Base-by-base conservation (phyloP, 2,329 filamentous ascomycete species). In the Colletotrichum echinochloae region DNA sequence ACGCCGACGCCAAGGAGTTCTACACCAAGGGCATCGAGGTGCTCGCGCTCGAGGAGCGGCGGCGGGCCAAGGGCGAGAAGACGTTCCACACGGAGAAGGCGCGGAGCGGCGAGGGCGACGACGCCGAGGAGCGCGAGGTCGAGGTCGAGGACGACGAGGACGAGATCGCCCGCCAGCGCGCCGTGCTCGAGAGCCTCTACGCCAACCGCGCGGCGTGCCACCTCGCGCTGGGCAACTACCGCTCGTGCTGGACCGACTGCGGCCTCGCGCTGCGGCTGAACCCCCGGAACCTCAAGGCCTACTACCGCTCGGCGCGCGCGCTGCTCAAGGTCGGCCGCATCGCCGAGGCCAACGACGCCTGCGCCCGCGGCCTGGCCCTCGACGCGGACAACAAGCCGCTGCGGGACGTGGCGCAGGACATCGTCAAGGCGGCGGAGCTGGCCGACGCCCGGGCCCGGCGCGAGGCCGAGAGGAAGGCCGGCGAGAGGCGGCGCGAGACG, bases 171-270 rank as follows among this genome's bases (percentile, higher is more conserved):
- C 83, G 88, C 75, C 89, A 95, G 81, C 85, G 83, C 55, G 82
- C 85, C 66, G 84, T 92, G 60, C 88, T 95, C 66, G 94, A 97
- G 81, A 87, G 90, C 1, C 91, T 94, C 71, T 91, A 95, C 79
- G 89, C 92, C 73, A 99, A 99, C 81, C 90, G 96, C 71, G 95
- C 95, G 0, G 90, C 97, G 35, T 97, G 94, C 82, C 93, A 98
- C 79, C 86, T 99, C 72, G 92, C 94, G 80, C 86, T 98, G 74
- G 89, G 90, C 79, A 99, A 99, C 83, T 96, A 95, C 82, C 91
- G 95, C 73, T 91, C 90, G 73, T 94, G 92, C 82, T 97, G 92
- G 77, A 87, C 92, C 57, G 96, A 98, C 84, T 96, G 95, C 80
- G 92, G 91, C 2, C 86, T 89, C 9, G 92, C 93, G 1, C 86